phyloP scores from a whole-genome alignment of 352 stramenopile species.

The Plasmopara viticola region DNA sequence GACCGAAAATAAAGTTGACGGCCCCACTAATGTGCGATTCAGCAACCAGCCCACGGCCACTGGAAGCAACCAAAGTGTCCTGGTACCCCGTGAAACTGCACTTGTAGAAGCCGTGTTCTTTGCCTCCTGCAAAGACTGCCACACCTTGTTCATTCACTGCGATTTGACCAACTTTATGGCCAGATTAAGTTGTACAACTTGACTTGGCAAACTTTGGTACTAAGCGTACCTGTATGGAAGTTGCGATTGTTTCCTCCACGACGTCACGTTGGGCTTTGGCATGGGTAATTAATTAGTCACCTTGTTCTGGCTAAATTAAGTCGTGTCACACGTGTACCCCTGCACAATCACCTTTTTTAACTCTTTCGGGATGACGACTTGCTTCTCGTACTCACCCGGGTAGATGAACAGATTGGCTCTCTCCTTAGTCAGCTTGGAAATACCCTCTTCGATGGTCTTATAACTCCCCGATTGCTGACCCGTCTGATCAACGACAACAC shows the following conservation, averaged over 20 bases:
- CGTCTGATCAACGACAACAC: too few relatives aligned
- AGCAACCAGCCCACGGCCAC: constrained; percentile 5
- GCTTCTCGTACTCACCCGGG: constrained; percentile 6
- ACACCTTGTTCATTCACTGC: constrained; percentile 4
- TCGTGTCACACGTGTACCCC: constrained; percentile 12
- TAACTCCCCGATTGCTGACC: too few relatives aligned
- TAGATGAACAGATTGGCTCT: constrained; percentile 7
- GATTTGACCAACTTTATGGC: constrained; percentile 5
- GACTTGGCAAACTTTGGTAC: constrained; percentile 2
- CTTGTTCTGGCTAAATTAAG: constrained; percentile 5
- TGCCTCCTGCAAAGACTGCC: constrained; percentile 1
- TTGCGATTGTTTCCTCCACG: constrained; percentile 4
- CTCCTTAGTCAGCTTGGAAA: not conserved
- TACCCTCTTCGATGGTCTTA: too few relatives aligned
- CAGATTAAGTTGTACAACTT: constrained; percentile 20
- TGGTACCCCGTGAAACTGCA: constrained; percentile 15
- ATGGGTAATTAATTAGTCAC: constrained; percentile 15
- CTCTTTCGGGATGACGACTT: constrained; percentile 2
- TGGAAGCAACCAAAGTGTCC: constrained; percentile 15
- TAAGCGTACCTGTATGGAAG: constrained; percentile 6
- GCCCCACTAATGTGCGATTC: constrained; percentile 10
- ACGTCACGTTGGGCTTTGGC: constrained; percentile 7
- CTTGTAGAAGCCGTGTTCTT: constrained; percentile 12
- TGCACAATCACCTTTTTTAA: constrained; percentile 3
- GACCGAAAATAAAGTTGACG: constrained; percentile 13